Conservation (phyloP, 148 eudicot genomes). For the Fallopia convolvulus region DNA sequence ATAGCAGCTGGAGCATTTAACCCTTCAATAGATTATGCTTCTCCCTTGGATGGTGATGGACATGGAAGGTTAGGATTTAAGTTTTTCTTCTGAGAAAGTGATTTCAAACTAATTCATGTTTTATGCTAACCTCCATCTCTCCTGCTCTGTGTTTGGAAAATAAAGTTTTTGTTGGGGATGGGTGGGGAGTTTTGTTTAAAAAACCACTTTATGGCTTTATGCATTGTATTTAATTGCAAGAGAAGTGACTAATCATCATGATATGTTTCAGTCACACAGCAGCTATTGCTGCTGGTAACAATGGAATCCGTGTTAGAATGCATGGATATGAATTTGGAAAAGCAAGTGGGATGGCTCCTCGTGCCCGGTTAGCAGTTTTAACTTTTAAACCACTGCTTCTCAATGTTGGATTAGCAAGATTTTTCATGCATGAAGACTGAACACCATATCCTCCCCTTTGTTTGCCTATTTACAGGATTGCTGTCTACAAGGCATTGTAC, state of each 20-base stretch:
- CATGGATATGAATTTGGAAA: conserved; percentile 88
- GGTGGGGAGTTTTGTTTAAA: not conserved
- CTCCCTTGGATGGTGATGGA: conserved; percentile 97
- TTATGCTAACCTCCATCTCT: not conserved
- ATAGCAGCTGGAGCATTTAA: conserved; percentile 91
- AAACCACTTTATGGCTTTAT: not conserved
- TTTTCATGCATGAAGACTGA: not conserved
- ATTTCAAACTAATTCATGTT: not conserved
- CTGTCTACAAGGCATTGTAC: conserved; percentile 95
- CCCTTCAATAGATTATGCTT: conserved; percentile 73
- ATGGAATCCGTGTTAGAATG: conserved; percentile 87
- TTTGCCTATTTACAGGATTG: conserved; percentile 50
- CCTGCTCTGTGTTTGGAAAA: not conserved
- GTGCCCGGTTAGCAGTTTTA: conserved; percentile 61
- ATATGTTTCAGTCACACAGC: conserved; percentile 75
- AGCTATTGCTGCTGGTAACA: conserved; percentile 97
- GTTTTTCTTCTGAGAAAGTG: not conserved
- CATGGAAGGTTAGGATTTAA: conserved; percentile 77
- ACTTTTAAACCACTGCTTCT: conserved; percentile 11
- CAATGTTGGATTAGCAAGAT: not conserved
- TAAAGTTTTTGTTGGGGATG: not conserved
- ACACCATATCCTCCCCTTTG: not conserved
- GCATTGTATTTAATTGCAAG: conserved; percentile 3
- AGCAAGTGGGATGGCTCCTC: conserved; percentile 99
- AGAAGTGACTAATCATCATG: not conserved